Evolutionary conservation across 1,284 basidiomycete genomes (phyloP).

Genomic region (Hymenochaete sp.): DNA sequence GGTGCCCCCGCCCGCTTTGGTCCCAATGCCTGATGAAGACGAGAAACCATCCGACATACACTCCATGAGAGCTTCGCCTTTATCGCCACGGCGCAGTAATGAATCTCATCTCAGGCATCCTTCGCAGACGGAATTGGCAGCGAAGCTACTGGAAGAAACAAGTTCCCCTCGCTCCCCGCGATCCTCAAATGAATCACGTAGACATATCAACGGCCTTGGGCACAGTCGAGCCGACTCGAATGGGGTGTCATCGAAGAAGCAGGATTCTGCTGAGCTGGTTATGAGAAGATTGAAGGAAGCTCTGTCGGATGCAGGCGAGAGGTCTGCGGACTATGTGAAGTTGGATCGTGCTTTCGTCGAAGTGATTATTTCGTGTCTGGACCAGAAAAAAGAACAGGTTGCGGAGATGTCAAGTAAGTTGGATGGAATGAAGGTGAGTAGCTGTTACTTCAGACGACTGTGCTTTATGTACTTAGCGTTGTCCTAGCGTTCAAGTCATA

Average conservation of each 20-base stretch:
- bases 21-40: not conserved
- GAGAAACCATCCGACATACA: not conserved
- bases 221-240: slow-evolving; percentile 8
- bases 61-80: slow-evolving; percentile 2
- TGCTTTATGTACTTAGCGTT: not conserved
- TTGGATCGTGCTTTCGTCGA: slow-evolving; percentile 73
- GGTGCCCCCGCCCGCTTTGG: slow-evolving; percentile 2
- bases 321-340: slow-evolving; percentile 54
- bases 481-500: slow-evolving; percentile 72
- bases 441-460: slow-evolving; percentile 8
- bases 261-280: slow-evolving; percentile 39
- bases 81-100: not conserved
- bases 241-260: slow-evolving; percentile 18
- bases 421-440: slow-evolving; percentile 77
- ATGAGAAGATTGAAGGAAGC: slow-evolving; percentile 49
- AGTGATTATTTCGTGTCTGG: slow-evolving; percentile 61
- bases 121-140: not conserved
- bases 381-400: slow-evolving; percentile 58
- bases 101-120: not conserved
- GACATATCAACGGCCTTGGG: not conserved
- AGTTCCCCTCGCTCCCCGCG: slow-evolving; percentile 12
- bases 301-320: slow-evolving; percentile 54
- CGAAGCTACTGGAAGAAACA: slow-evolving; percentile 6
- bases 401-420: slow-evolving; percentile 67
- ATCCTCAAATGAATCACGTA: slow-evolving; percentile 10